A percentile compares a stretch with the other conserved stretches of the same genome.
phyloP scores from a whole-genome alignment of 2,329 filamentous ascomycete species.

The Ophiostoma ulmi region DNA sequence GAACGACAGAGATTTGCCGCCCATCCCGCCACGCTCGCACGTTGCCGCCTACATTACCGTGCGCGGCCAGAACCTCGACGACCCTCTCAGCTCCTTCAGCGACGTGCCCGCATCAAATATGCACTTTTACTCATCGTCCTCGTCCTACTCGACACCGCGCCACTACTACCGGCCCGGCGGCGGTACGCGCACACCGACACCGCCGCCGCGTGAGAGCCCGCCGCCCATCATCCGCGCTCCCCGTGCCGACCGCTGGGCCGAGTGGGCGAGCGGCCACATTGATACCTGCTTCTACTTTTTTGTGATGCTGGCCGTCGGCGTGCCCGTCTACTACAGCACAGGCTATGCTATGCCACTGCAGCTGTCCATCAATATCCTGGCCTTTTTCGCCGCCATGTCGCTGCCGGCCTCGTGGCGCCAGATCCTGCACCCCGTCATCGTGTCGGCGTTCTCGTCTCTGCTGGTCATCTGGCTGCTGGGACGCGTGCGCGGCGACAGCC shows the following conservation, averaged over 20 bases:
- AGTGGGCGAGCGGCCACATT: slow-evolving; percentile 41
- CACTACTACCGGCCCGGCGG: not conserved
- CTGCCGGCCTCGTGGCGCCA: slow-evolving; percentile 46
- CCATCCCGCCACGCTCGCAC: slow-evolving; percentile 24
- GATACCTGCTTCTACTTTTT: slow-evolving; percentile 43
- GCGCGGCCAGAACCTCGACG: slow-evolving; percentile 28
- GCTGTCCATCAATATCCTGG: slow-evolving; percentile 45
- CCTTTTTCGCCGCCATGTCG: slow-evolving; percentile 47
- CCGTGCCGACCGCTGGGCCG: slow-evolving; percentile 48
- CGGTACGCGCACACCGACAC: not conserved
- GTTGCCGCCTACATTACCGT: slow-evolving; percentile 28
- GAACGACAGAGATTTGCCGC: slow-evolving; percentile 12
- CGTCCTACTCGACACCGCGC: not conserved
- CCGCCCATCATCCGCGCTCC: slow-evolving; percentile 36
- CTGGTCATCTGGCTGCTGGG: slow-evolving; percentile 51
- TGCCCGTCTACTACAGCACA: slow-evolving; percentile 50
- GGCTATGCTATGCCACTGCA: slow-evolving; percentile 50
- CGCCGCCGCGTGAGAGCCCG: slow-evolving; percentile 35
- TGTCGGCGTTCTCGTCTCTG: slow-evolving; percentile 50
- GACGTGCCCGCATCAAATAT: slow-evolving; percentile 23
- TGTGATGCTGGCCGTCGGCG: slow-evolving; percentile 47
- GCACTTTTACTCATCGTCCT: slow-evolving; percentile 25
- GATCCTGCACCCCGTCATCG: slow-evolving; percentile 54
- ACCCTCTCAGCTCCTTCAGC: slow-evolving; percentile 28
- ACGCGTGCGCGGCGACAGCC: slow-evolving; percentile 38